phyloP scores from a whole-genome alignment of 495 filamentous ascomycete species.

The Viridothelium virens region DNA sequence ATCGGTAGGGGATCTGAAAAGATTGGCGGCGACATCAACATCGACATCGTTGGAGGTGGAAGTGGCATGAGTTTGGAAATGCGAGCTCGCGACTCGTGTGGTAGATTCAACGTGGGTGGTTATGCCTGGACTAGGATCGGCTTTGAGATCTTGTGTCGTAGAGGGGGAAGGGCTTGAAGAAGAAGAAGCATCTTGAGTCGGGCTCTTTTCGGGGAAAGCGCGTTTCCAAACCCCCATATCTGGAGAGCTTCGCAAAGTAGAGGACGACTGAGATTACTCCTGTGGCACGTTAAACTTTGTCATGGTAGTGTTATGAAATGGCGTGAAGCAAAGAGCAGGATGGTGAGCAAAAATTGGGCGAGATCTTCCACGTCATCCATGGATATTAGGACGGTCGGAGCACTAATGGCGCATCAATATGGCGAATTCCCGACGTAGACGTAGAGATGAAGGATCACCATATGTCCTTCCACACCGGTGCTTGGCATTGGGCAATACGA shows the following conservation, averaged over 20 bases:
- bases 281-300: not conserved
- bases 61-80: constrained; percentile 9
- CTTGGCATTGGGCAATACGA: not conserved
- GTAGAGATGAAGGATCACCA: not conserved
- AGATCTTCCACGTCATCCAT: too few relatives aligned
- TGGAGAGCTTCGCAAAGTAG: not conserved
- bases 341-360: not conserved
- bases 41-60: constrained; percentile 26
- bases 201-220: not conserved
- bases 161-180: not conserved
- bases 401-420: not conserved
- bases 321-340: not conserved
- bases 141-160: constrained; percentile 2
- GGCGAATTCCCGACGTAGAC: not conserved
- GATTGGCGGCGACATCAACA: constrained; percentile 22
- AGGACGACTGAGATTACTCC: not conserved
- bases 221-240: not conserved
- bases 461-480: not conserved
- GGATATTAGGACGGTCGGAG: too few relatives aligned
- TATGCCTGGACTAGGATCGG: constrained; percentile 12
- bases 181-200: not conserved
- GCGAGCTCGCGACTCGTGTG: constrained; percentile 15
- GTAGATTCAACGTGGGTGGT: constrained; percentile 13
- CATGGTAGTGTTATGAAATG: not conserved
- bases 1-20: constrained; percentile 23